Evolutionary conservation across 768 basidiomycete genomes (phyloP).

Genomic region (Collybia sordida): DNA sequence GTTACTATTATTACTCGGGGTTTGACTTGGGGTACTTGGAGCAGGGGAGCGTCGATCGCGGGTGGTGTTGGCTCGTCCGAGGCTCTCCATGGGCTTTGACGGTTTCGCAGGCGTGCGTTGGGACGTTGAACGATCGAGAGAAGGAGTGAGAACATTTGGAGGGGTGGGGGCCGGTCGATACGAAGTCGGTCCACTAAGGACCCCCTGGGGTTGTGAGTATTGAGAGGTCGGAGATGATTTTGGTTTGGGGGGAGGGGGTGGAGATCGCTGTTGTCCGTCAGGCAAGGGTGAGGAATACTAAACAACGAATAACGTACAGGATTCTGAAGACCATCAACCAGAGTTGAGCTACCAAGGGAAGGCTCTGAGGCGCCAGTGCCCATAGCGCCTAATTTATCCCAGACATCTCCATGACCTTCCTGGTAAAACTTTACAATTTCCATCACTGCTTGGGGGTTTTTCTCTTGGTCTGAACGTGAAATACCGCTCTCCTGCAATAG

Average conservation of each 20-base stretch:
- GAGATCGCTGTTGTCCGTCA: constrained; percentile 36
- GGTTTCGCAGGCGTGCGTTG: constrained; percentile 69
- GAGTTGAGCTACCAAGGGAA: constrained; percentile 25
- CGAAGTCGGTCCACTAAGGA: constrained; percentile 44
- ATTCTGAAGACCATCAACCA: constrained; percentile 53
- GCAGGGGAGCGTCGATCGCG: constrained; percentile 57
- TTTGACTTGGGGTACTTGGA: constrained; percentile 26
- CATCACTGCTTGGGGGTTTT: constrained; percentile 97
- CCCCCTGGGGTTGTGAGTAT: constrained; percentile 23
- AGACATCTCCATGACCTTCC: constrained; percentile 76
- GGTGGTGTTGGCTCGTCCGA: constrained; percentile 70
- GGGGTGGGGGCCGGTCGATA: constrained; percentile 81
- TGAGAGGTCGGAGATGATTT: constrained; percentile 20
- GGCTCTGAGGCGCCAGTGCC: constrained; percentile 24
- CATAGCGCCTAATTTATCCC: constrained; percentile 81
- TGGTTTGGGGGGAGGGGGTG: constrained; percentile 51
- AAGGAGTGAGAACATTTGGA: constrained; percentile 57
- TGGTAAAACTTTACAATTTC: constrained; percentile 99
- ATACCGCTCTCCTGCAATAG: constrained; percentile 94
- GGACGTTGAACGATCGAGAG: constrained; percentile 86
- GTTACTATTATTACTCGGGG: constrained; percentile 18
- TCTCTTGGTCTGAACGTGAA: constrained; percentile 91
- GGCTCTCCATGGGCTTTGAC: constrained; percentile 42
- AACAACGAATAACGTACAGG: constrained; percentile 44
- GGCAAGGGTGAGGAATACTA: constrained; percentile 6